Percentiles rank a stretch among this genome's conserved stretches.
Conservation (phyloP, 495 filamentous ascomycete genomes). For the Haplographium delicatum region DNA sequence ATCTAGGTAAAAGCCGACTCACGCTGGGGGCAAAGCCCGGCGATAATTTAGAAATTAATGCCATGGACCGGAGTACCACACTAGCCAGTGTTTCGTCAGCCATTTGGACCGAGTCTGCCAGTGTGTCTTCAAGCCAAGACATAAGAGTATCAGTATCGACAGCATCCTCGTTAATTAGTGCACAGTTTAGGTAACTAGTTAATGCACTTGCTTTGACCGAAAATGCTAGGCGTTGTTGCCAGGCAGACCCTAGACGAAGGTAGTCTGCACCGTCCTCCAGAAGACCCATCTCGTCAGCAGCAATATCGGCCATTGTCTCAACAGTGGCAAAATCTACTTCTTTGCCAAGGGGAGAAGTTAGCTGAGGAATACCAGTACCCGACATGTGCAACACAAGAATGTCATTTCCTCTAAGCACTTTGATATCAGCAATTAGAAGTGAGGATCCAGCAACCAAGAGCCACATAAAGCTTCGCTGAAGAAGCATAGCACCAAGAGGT, state of each 20-base stretch:
- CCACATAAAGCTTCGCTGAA: conserved; percentile 81
- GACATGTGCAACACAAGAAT: conserved; percentile 74
- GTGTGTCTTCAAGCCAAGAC: conserved; percentile 76
- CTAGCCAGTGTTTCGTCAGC: conserved; percentile 66
- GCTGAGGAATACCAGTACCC: conserved; percentile 30
- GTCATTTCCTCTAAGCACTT: conserved; percentile 53
- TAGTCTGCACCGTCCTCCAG: conserved; percentile 90
- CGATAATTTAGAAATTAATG: conserved; percentile 69
- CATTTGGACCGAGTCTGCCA: conserved; percentile 77
- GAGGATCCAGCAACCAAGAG: conserved; percentile 77
- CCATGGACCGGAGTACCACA: conserved; percentile 73
- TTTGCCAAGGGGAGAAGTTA: conserved; percentile 32
- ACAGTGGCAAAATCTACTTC: conserved; percentile 51
- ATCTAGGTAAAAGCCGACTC: conserved; percentile 74
- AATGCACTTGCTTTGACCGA: conserved; percentile 77
- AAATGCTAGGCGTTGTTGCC: conserved; percentile 82
- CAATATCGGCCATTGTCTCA: conserved; percentile 67
- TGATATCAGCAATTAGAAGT: conserved; percentile 56
- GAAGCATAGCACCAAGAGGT: conserved; percentile 85
- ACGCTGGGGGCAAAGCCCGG: conserved; percentile 66
- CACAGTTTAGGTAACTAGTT: conserved; percentile 80
- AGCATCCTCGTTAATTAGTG: conserved; percentile 69
- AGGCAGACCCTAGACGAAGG: conserved; percentile 73
- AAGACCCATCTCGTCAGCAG: conserved; percentile 73
- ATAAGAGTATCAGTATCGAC: conserved; percentile 78